Conservation (phyloP, 163 green algal genomes). For the Chlamydomonas reinhardtii region DNA sequence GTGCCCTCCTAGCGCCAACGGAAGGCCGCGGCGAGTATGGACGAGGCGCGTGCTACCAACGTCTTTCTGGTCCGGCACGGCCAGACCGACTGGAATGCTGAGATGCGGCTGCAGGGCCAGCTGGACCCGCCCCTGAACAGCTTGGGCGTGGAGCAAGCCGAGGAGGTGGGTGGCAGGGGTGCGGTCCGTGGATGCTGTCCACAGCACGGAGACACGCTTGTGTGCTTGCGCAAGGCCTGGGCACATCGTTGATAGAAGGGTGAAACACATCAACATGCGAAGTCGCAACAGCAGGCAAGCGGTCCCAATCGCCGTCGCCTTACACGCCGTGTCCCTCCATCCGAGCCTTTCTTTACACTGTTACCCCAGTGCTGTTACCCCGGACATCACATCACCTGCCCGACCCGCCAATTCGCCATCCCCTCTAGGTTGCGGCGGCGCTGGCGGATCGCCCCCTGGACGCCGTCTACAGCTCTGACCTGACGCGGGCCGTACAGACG, state of each 20-base stretch:
- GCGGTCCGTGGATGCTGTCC: no score
- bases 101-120: constrained; percentile 56
- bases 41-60: neutral
- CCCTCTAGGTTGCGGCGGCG: neutral
- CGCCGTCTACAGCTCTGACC: constrained; percentile 56
- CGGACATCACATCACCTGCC: no score
- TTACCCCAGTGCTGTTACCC: no score
- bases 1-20: neutral
- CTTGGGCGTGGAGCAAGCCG: constrained; percentile 39
- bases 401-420: no score
- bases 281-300: no score
- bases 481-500: constrained; percentile 51
- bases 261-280: no score
- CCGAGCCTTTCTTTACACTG: no score
- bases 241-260: no score
- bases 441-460: constrained; percentile 14
- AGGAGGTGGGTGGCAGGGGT: constrained; percentile 10
- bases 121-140: constrained; percentile 43
- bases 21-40: constrained; percentile 15
- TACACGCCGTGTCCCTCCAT: no score
- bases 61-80: constrained; percentile 29
- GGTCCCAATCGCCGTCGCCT: no score
- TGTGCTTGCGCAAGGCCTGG: no score
- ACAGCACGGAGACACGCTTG: no score
- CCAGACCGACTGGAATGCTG: constrained; percentile 59